Evolutionary conservation across 345 rosid species (phyloP).

Genomic region (Kandelia obovata): DNA sequence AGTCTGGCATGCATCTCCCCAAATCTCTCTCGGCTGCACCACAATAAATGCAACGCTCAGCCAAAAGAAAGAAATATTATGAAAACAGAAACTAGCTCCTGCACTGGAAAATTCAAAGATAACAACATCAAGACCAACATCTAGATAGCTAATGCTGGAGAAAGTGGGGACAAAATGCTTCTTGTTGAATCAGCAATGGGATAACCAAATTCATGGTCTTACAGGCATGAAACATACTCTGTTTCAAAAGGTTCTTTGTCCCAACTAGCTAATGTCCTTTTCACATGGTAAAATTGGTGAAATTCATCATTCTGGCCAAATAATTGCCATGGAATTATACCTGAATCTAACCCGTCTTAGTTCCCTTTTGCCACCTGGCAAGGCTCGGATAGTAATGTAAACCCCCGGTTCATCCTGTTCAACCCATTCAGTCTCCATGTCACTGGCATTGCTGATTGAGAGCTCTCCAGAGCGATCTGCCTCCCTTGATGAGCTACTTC

Average conservation of each 20-base stretch:
- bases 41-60: neutral
- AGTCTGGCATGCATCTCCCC: conserved; percentile 95
- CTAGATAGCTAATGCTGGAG: no score
- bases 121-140: no score
- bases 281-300: neutral
- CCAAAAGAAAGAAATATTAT: neutral
- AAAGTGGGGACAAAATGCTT: no score
- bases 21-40: conserved; percentile 84
- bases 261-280: neutral
- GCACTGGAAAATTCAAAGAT: no score
- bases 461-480: conserved; percentile 34
- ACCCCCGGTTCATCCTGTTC: conserved; percentile 39
- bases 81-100: neutral
- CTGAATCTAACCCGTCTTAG: conserved; percentile 40
- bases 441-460: conserved; percentile 38
- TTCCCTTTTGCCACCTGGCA: conserved; percentile 35
- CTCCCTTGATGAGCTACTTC: conserved; percentile 35
- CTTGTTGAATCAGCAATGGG: no score
- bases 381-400: conserved; percentile 33
- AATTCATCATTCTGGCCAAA: conserved; percentile 4
- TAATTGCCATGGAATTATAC: conserved; percentile 6
- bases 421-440: conserved; percentile 36
- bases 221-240: no score
- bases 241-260: neutral
- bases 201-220: no score